Evolutionary conservation across 495 filamentous ascomycete genomes (phyloP).

Genomic region (Lophiotrema nucula): DNA sequence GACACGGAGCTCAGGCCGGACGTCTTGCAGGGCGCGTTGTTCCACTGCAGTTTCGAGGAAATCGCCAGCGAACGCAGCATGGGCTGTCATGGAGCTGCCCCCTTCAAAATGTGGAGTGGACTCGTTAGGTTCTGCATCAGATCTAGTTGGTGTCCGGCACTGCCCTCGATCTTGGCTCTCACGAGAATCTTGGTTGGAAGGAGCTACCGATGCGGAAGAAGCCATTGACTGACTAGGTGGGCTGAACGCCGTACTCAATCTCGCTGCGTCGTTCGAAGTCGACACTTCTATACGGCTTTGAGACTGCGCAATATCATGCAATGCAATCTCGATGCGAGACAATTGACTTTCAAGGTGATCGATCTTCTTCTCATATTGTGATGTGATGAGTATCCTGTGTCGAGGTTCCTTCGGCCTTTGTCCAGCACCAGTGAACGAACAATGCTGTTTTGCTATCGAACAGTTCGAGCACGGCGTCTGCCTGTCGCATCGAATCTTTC

Average conservation of each 20-base stretch:
- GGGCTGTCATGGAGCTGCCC: background rate
- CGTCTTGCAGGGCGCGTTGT: no score
- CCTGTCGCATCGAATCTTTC: background rate
- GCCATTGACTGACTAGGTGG: no score
- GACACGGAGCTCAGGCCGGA: no score
- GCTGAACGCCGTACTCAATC: no score
- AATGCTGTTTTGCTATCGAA: background rate
- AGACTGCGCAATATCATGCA: background rate
- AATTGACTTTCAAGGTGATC: background rate
- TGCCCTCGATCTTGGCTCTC: no score
- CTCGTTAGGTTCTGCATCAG: no score
- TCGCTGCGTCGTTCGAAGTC: no score
- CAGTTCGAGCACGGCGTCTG: slow-evolving; percentile 1
- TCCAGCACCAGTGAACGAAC: background rate
- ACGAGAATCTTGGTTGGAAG: background rate
- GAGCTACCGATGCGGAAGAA: no score
- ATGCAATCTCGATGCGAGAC: background rate
- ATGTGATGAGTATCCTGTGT: background rate
- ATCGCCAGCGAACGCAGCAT: slow-evolving; percentile 1
- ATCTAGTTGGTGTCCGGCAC: no score
- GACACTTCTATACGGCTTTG: background rate
- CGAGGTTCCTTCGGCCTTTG: background rate
- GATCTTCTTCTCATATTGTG: slow-evolving; percentile 8
- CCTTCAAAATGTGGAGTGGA: background rate
- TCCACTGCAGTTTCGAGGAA: slow-evolving; percentile 1